Evolutionary conservation across 148 eudicot species (phyloP).

Genomic region (Rheum nobile): DNA sequence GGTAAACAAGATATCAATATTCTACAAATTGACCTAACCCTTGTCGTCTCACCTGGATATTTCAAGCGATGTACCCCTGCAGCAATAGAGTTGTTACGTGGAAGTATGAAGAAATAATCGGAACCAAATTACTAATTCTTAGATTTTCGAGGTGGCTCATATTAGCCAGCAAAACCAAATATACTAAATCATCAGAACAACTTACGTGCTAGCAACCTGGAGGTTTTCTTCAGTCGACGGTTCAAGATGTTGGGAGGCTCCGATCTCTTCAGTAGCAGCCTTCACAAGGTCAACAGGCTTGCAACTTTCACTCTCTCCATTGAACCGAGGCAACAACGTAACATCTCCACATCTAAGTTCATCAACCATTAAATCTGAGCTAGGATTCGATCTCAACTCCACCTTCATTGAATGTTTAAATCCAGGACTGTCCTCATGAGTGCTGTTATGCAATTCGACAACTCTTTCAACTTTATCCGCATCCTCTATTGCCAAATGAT

Average conservation of each 20-base stretch:
- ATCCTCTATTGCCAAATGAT: background rate
- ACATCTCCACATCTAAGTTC: background rate
- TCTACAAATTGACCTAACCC: background rate
- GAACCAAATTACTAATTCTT: background rate
- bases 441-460: background rate
- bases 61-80: background rate
- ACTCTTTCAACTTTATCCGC: background rate
- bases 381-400: background rate
- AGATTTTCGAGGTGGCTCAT: background rate
- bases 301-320: slow-evolving; percentile 12
- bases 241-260: slow-evolving; percentile 12
- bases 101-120: background rate
- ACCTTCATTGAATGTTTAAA: background rate
- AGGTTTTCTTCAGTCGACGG: slow-evolving; percentile 13
- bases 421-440: background rate
- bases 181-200: background rate
- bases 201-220: slow-evolving; percentile 42
- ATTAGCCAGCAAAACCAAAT: background rate
- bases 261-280: slow-evolving; percentile 15
- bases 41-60: background rate
- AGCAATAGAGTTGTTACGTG: background rate
- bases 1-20: background rate
- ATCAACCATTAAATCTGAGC: background rate
- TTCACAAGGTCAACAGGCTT: slow-evolving; percentile 14
- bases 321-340: background rate